Percentiles rank a stretch among this genome's conserved stretches.
phyloP scores from a whole-genome alignment of 306 rosid species.

The Ormosia emarginata region DNA sequence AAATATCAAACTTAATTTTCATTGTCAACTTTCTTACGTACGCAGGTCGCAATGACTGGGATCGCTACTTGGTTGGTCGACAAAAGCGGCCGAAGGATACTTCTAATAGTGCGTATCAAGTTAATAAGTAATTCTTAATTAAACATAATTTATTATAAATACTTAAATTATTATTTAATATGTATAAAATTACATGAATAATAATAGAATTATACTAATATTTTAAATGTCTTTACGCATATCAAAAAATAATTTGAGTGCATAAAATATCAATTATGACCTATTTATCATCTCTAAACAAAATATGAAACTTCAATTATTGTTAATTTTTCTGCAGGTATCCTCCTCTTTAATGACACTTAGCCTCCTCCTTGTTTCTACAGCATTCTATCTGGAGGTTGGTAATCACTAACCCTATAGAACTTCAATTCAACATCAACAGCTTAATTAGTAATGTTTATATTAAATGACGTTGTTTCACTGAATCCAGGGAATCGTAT shows the following conservation, averaged over 20 bases:
- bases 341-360: conserved; percentile 60
- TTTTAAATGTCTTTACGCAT: too few relatives aligned
- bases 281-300: background rate
- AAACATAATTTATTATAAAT: too few relatives aligned
- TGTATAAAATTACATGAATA: too few relatives aligned
- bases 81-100: conserved; percentile 65
- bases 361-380: conserved; percentile 56
- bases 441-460: background rate
- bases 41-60: conserved; percentile 58
- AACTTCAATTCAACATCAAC: background rate
- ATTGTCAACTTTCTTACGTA: background rate
- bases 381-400: conserved; percentile 63
- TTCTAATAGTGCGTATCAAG: conserved; percentile 47
- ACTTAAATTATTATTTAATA: too few relatives aligned
- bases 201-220: too few relatives aligned
- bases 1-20: background rate
- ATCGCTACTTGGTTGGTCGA: conserved; percentile 60
- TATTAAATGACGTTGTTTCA: background rate
- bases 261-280: background rate
- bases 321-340: conserved; percentile 30
- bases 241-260: background rate
- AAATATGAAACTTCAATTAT: background rate
- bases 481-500: conserved; percentile 34
- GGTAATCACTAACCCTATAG: background rate
- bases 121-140: too few relatives aligned